Conservation (phyloP, 2,329 filamentous ascomycete genomes). For the Fusarium continuum region DNA sequence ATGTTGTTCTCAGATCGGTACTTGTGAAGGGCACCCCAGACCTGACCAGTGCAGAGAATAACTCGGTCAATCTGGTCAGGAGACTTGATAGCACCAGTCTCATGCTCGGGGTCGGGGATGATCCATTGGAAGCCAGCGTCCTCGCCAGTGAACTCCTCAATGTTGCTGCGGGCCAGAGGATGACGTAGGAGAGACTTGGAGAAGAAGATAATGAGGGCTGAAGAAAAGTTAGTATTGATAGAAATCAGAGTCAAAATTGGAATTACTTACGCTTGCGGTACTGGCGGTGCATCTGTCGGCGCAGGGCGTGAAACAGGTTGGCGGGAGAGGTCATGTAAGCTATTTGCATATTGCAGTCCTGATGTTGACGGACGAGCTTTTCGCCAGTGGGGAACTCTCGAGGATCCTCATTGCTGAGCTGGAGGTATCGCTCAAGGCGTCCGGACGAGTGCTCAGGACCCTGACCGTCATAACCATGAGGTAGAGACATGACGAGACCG, state of each 20-base stretch:
- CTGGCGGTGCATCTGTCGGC: slow-evolving; percentile 97
- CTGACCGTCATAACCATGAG: slow-evolving; percentile 98
- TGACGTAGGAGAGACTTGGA: slow-evolving; percentile 96
- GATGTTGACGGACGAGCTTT: slow-evolving; percentile 95
- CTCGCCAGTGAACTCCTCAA: slow-evolving; percentile 90
- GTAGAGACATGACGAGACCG: slow-evolving; percentile 93
- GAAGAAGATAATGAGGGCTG: slow-evolving; percentile 94
- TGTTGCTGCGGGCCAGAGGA: slow-evolving; percentile 85
- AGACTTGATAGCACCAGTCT: slow-evolving; percentile 75
- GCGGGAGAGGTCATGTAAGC: slow-evolving; percentile 96
- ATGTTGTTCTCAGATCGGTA: slow-evolving; percentile 87
- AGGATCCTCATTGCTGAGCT: slow-evolving; percentile 97
- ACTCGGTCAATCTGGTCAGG: slow-evolving; percentile 92
- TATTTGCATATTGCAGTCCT: slow-evolving; percentile 99
- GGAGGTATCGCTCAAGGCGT: slow-evolving; percentile 95
- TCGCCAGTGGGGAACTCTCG: slow-evolving; percentile 88
- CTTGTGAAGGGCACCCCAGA: slow-evolving; percentile 90
- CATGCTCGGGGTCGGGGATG: slow-evolving; percentile 88
- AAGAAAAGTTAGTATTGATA: slow-evolving; percentile 27
- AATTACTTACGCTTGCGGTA: slow-evolving; percentile 92
- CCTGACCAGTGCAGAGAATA: slow-evolving; percentile 93
- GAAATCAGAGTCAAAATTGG: neutral
- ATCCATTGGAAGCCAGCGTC: slow-evolving; percentile 94
- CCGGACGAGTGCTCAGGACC: slow-evolving; percentile 98
- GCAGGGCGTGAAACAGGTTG: slow-evolving; percentile 95